Conservation (phyloP, 257 asterid genomes). For the Voacanga thouarsii region DNA sequence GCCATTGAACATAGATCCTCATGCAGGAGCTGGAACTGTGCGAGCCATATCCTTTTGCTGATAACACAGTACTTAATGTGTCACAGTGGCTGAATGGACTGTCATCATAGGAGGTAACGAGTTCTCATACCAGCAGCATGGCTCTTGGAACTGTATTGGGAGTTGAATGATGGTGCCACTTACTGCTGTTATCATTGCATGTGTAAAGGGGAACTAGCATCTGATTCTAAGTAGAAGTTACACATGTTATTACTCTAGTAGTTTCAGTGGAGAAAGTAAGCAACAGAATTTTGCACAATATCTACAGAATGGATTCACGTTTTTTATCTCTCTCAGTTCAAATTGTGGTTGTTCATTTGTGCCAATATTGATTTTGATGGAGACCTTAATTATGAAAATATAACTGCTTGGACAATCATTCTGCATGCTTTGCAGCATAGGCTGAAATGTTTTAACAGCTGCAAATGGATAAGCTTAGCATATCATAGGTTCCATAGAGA, state of each 20-base stretch:
- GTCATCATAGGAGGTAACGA: neutral
- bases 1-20: constrained; percentile 15
- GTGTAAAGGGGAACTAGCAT: neutral
- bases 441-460: neutral
- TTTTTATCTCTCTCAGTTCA: neutral
- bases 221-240: neutral
- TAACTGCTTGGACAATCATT: neutral
- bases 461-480: too few species aligned
- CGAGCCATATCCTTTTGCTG: neutral
- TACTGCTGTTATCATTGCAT: neutral
- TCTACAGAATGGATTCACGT: neutral
- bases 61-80: neutral
- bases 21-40: neutral
- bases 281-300: neutral
- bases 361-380: constrained; percentile 1
- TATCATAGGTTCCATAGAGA: too few species aligned
- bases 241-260: neutral
- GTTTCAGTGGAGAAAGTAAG: neutral
- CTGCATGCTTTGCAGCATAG: neutral
- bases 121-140: neutral
- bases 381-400: neutral
- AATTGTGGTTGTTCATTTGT: neutral
- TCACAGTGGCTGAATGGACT: neutral
- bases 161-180: neutral
- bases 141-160: neutral